A percentile compares a stretch with the other conserved stretches of the same genome.
These are phyloP conservation scores for Arxiozyma heterogenica DNA, from an alignment of 1,139 yeast species.

Conservation along the genomic window DNA sequence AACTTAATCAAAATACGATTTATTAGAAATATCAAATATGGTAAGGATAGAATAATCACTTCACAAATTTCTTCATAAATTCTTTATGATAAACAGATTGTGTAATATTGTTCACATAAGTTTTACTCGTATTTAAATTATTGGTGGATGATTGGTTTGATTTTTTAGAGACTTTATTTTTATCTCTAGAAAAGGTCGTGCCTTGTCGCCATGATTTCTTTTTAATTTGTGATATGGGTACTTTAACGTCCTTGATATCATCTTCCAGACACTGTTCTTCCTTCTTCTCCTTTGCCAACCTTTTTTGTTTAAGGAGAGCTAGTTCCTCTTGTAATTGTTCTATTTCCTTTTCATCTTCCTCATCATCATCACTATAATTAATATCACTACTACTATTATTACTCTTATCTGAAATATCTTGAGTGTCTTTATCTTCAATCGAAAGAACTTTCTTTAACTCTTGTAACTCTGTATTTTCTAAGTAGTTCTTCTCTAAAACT, in stretches of 20 bases:
- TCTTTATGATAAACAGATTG: slow-evolving; percentile 62
- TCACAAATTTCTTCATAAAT: slow-evolving; percentile 58
- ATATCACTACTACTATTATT: neutral
- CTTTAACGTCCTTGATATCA: slow-evolving; percentile 30
- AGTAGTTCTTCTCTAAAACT: neutral
- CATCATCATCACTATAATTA: slow-evolving; percentile 24
- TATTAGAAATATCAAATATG: too few species aligned
- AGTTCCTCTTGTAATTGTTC: slow-evolving; percentile 41
- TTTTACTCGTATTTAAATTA: slow-evolving; percentile 18
- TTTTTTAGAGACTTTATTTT: slow-evolving; percentile 32
- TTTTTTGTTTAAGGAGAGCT: slow-evolving; percentile 37
- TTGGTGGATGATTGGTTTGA: slow-evolving; percentile 24
- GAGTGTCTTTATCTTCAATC: neutral
- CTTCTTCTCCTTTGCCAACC: slow-evolving; percentile 35
- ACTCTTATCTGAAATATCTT: neutral
- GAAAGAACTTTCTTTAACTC: slow-evolving; percentile 8
- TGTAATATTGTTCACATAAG: slow-evolving; percentile 57
- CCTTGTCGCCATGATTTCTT: slow-evolving; percentile 46
- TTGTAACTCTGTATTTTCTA: slow-evolving; percentile 9
- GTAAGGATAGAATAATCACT: slow-evolving; percentile 24
- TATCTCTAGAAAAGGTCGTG: slow-evolving; percentile 34
- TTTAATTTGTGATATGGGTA: slow-evolving; percentile 45
- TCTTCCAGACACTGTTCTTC: slow-evolving; percentile 12
- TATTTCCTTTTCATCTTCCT: slow-evolving; percentile 27
- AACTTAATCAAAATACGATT: neutral